Base-by-base conservation (phyloP, 2,329 filamentous ascomycete genomes). In the Alternaria viburni region DNA sequence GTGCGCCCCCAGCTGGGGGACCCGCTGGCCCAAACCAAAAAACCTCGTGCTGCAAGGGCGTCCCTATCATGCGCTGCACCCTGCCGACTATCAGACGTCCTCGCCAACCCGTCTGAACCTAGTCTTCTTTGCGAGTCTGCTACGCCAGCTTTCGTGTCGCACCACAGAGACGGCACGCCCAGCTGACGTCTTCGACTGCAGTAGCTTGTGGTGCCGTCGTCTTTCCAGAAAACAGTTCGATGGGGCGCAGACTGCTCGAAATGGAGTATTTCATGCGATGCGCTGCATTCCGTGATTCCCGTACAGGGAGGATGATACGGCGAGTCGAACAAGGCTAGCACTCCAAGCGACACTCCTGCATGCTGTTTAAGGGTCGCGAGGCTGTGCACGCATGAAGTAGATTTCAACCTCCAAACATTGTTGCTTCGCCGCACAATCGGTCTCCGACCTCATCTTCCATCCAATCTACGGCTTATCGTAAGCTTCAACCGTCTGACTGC, bases 201-300 rank as follows among this genome's bases (percentile, higher is more conserved):
- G 72, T 70, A 70, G 73, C 68, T 46, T 25, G 9, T 30, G n/a
- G 11, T 26, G 21, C 67, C 74, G 67, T 68, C 67, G 71, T 55
- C 57, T 44, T 68, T 77, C 74, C 75, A 75, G 72, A 79, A 76
- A 72, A 74, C 60, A 62, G 55, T 59, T 63, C 60, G 52, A 52
- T 28, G 50, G 65, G 69, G 71, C 71, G 72, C 64, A 71, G 68
- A 66, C 59, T 47, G 47, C 60, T 64, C 46, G 45, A 59, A 63
- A 59, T 62, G 57, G 54, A 59, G 49, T 54, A 61, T 30, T 47
- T 59, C 58, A 75, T 77, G 77, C 76, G 66, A 78, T 77, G 76
- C 75, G 75, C 77, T 72, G 69, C 74, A 73, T 66, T 63, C 51
- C 61, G 54, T 68, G 60, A 55, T 13, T 59, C 46, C 59, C 30